Evolutionary conservation across 225 moss, liverwort and hornwort genomes (phyloP), one percentile per base, ranked within the genome.

Genomic region (Pleurozium schreberi): DNA sequence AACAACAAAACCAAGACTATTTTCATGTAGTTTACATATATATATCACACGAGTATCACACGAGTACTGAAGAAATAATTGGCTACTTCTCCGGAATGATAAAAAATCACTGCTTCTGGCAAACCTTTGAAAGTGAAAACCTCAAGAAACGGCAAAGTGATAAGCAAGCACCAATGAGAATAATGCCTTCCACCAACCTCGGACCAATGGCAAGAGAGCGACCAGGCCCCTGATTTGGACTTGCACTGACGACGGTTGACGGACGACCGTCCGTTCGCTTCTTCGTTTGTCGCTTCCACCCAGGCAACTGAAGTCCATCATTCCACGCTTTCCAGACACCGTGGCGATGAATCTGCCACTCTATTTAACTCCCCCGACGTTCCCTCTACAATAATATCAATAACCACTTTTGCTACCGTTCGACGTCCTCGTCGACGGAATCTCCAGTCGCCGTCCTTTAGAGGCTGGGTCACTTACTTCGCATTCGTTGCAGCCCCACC

Each of bases 1-100:
- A n/a, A n/a, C 5, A 33, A 3, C 33, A 5, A 69, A 40, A 40
- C 2, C 40, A 22, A 0, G 0, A 22, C 0, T 7, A n/a, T 67
- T n/a, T 22, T 3, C 7, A 21, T 18, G 10, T 36, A 65, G 8
- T 19, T 66, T 38, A 38, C 4, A 68, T 22, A n/a, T 7, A 12
- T 2, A 66, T 18, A 66, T 66, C 36, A 36, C 10, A n/a, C 36
- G 18, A 66, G 11, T 66, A n/a, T 22, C 68, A n/a, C 22, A 68
- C 4, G 22, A 22, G 25, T 40, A 25, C 21, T 13, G 40, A 40
- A 40, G 13, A 40, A 40, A 69, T 19, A 22, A 40, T 5, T 42
- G 70, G 4, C 8, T 40, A 18, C 11, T 47, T 31, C 11, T 74
- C 17, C 10, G 18, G 18, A 31, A 75, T 30, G 20, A 20, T 75